Percentiles rank a stretch among this genome's conserved stretches.
Evolutionary conservation across 495 filamentous ascomycete species (phyloP).

Genomic region (Parathielavia hyrcaniae): DNA sequence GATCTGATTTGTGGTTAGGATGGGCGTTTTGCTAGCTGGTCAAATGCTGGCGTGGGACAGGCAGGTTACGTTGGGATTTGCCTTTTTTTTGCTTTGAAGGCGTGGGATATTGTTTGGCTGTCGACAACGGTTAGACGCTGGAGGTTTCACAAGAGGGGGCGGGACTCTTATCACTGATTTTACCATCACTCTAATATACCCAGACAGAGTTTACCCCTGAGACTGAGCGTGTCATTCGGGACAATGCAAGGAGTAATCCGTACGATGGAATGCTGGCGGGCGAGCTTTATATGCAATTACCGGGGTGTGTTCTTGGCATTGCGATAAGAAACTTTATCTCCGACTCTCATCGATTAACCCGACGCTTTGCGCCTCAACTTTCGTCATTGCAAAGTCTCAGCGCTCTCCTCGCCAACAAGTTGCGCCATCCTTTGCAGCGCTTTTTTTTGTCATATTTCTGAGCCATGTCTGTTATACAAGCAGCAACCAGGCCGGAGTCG

Average conservation of each 20-base stretch:
- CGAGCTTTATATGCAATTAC: slow-evolving; percentile 2
- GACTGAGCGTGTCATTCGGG: too few relatives aligned
- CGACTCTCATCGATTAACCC: too few relatives aligned
- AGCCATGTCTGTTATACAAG: slow-evolving; percentile 44
- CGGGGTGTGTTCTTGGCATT: neutral
- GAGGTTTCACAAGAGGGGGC: neutral
- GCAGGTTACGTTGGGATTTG: too few relatives aligned
- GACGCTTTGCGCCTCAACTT: neutral
- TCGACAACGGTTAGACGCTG: too few relatives aligned
- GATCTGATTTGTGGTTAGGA: neutral
- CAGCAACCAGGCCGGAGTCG: slow-evolving; percentile 51
- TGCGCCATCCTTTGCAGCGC: neutral
- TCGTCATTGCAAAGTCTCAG: slow-evolving; percentile 8
- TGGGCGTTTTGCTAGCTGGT: neutral
- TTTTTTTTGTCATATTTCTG: neutral
- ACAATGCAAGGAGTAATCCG: neutral
- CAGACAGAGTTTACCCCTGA: too few relatives aligned
- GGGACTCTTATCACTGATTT: too few relatives aligned
- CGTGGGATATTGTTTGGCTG: too few relatives aligned
- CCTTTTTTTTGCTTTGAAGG: too few relatives aligned
- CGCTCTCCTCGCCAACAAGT: neutral
- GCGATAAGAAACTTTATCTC: slow-evolving; percentile 10
- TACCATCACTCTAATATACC: too few relatives aligned
- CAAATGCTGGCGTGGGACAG: neutral
- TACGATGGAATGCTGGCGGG: neutral